phyloP scores from a whole-genome alignment of 1,139 yeast species.

The Saccharomyces hybrid region DNA sequence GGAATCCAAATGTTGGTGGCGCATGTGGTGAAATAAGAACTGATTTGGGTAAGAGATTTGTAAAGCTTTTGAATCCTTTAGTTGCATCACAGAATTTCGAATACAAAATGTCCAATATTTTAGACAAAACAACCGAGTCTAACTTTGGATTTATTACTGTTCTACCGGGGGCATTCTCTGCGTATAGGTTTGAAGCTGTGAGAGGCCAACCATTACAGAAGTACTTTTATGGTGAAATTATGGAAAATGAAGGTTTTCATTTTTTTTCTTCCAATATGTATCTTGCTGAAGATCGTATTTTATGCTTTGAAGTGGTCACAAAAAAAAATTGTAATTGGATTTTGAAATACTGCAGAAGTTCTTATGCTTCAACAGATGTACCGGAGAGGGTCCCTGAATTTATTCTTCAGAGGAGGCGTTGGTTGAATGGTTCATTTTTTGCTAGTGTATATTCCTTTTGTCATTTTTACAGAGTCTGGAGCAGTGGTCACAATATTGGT shows the following conservation, averaged over 20 bases:
- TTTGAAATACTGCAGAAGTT: conserved; percentile 76
- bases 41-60: conserved; percentile 69
- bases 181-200: conserved; percentile 74
- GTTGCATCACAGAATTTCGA: conserved; percentile 93
- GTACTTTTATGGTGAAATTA: conserved; percentile 86
- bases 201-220: conserved; percentile 79
- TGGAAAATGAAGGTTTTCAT: conserved; percentile 49
- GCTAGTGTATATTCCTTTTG: conserved; percentile 81
- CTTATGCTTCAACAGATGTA: conserved; percentile 93
- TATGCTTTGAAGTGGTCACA: conserved; percentile 88
- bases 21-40: conserved; percentile 93
- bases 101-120: conserved; percentile 82
- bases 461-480: conserved; percentile 66
- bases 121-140: conserved; percentile 87
- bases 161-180: conserved; percentile 89
- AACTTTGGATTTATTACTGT: conserved; percentile 84
- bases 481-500: conserved; percentile 63
- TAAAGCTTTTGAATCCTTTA: conserved; percentile 65
- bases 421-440: conserved; percentile 95
- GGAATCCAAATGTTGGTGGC: conserved; percentile 82
- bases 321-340: conserved; percentile 78
- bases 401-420: conserved; percentile 84
- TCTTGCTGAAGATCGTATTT: conserved; percentile 88
- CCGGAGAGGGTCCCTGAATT: conserved; percentile 84
- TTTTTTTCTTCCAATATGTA: conserved; percentile 93